Percentiles rank a stretch among this genome's conserved stretches.
Evolutionary conservation across 257 asterid species (phyloP).

Genomic region (Voacanga thouarsii): DNA sequence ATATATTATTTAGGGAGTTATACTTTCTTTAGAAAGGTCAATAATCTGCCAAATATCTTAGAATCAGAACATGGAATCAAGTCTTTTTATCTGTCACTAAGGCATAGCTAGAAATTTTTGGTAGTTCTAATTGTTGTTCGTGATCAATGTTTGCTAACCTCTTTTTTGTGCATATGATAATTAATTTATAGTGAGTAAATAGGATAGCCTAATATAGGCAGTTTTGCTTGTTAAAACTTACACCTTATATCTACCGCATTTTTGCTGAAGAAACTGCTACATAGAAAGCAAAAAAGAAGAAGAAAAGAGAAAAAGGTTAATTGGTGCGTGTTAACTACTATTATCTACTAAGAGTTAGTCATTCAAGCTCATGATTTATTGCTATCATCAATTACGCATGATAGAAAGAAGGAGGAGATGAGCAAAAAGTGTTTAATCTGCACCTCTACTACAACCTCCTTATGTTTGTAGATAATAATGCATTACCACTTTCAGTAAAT

Average conservation of each 20-base stretch:
- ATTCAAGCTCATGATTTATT: too few relatives aligned
- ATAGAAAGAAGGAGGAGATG: too few relatives aligned
- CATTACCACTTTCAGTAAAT: too few relatives aligned
- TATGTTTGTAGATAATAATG: too few relatives aligned
- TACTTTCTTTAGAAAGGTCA: constrained; percentile 90
- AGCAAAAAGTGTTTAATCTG: too few relatives aligned
- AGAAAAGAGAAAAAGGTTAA: not conserved
- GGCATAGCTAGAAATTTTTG: constrained; percentile 3
- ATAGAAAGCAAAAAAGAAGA: not conserved
- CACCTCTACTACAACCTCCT: too few relatives aligned
- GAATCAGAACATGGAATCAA: constrained; percentile 28
- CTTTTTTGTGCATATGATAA: constrained; percentile 13
- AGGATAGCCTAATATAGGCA: constrained; percentile 29
- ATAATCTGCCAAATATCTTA: constrained; percentile 6
- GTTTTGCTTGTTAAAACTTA: constrained; percentile 20
- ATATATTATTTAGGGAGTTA: constrained; percentile 90
- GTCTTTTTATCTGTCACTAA: constrained; percentile 5
- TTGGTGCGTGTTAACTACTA: too few relatives aligned
- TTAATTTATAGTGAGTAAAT: constrained; percentile 1
- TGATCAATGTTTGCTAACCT: constrained; percentile 17
- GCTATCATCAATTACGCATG: too few relatives aligned
- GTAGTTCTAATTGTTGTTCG: constrained; percentile 11
- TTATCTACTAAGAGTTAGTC: too few relatives aligned
- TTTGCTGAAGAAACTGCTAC: not conserved
- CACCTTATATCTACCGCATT: not conserved